Evolutionary conservation across 73 alveolate species (phyloP), one percentile per base, ranked within the genome.

Genomic region (Durusdinium trenchii): DNA sequence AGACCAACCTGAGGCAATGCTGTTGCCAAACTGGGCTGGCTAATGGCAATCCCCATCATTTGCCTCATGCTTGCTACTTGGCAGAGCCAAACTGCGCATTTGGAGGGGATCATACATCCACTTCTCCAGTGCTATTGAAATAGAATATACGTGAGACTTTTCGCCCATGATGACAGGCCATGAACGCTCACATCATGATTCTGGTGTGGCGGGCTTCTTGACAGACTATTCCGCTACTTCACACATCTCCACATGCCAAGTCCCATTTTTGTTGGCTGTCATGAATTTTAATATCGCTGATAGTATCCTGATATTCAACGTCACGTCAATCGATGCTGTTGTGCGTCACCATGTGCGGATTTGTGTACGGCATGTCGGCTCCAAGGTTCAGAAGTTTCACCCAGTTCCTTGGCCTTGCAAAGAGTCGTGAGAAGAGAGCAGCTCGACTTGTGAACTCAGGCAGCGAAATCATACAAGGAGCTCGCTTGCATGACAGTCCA

Each of bases 131-230:
- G 73, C 1, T 60, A 60, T 60, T 32, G n/a, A n/a, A n/a, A 60
- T 60, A 60, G 18, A 32, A 32, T 60, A 60, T 32, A 23, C 30
- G 73, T 60, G n/a, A 23, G 30, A 23, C 73, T 60, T 32, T 23
- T 23, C 23, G 12, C 6, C 73, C 73, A 60, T 32, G 0, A 2
- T 60, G 42, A 2, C 23, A 84, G 94, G 98, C 98, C 48, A 91
- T 91, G 98, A 91, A 91, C 48, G 98, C 98, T 20, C 98, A 91
- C 98, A 91, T 91, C 89, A 91, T 91, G 98, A 91, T 91, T 60
- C 30, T 91, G 89, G 57, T 91, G 3, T 91, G 98, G 98, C 84
- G 98, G 51, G 97, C 62, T 45, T 75, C 97, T 91, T 69, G 91
- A 48, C 69, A 45, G n/a, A 38, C 79, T 10, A 12, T 43, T 64